Evolutionary conservation across 139 green algal genomes (phyloP).

Genomic region (Chlamydomonas eustigma): DNA sequence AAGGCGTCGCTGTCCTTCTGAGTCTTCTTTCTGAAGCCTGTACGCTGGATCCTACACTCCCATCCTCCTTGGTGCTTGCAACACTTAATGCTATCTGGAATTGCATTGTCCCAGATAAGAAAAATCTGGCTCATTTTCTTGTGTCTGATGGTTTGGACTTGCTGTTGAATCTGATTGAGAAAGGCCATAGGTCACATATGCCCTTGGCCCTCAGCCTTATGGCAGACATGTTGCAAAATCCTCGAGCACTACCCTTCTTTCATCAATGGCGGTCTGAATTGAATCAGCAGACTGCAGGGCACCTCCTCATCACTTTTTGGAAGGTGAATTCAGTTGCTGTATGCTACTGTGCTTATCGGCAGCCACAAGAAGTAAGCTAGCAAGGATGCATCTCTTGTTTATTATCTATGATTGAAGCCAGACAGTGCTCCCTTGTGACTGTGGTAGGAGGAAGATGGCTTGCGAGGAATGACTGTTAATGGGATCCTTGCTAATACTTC

Average conservation of each 20-base stretch:
- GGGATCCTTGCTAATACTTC: constrained; percentile 37
- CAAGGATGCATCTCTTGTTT: too few species aligned
- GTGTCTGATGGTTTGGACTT: constrained; percentile 40
- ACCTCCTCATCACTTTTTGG: constrained; percentile 49
- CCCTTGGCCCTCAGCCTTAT: constrained; percentile 38
- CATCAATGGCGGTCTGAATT: constrained; percentile 40
- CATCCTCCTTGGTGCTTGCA: constrained; percentile 30
- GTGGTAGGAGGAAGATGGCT: constrained; percentile 36
- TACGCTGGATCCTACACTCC: constrained; percentile 32
- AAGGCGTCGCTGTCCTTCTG: constrained; percentile 32
- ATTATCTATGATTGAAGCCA: not conserved
- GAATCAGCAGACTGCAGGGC: constrained; percentile 31
- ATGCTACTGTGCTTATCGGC: not conserved
- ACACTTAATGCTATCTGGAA: constrained; percentile 45
- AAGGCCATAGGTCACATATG: constrained; percentile 17
- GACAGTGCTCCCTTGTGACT: not conserved
- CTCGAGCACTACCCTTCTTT: constrained; percentile 41
- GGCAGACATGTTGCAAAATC: constrained; percentile 48
- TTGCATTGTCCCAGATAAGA: constrained; percentile 35
- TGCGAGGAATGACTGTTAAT: constrained; percentile 27
- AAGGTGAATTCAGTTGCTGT: constrained; percentile 11
- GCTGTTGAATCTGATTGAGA: constrained; percentile 17
- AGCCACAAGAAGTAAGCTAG: not conserved
- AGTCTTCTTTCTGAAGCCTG: constrained; percentile 16
- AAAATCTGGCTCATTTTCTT: constrained; percentile 35